Evolutionary conservation across 2,329 filamentous ascomycete genomes (phyloP).

Genomic region (Diaporthe amygdali): DNA sequence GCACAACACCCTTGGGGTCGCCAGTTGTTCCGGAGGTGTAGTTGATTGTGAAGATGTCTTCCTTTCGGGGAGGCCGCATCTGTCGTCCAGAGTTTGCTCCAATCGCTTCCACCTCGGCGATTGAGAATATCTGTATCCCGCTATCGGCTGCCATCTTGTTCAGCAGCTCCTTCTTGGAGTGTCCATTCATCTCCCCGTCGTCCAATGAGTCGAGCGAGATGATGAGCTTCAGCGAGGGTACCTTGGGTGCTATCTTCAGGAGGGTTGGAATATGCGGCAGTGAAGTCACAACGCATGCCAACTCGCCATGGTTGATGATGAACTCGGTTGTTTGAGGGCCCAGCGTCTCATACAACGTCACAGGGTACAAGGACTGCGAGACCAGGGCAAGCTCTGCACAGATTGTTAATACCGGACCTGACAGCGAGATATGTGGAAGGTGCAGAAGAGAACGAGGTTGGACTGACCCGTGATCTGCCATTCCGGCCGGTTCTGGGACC

Average conservation of each 20-base stretch:
- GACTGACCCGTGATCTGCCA: conserved; percentile 80
- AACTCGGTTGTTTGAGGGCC: conserved; percentile 91
- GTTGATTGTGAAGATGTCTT: conserved; percentile 87
- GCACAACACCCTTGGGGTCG: conserved; percentile 79
- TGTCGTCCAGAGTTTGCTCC: conserved; percentile 74
- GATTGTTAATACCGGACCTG: background rate
- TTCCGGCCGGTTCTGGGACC: conserved; percentile 87
- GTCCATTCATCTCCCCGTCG: conserved; percentile 74
- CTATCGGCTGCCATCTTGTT: conserved; percentile 74
- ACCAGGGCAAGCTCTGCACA: conserved; percentile 78
- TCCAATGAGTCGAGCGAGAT: conserved; percentile 85
- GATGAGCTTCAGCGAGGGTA: conserved; percentile 85
- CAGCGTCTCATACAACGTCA: conserved; percentile 96
- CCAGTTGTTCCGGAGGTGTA: conserved; percentile 89
- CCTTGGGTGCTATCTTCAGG: conserved; percentile 76
- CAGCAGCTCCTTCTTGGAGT: conserved; percentile 81
- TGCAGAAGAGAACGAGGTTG: background rate
- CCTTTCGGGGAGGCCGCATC: conserved; percentile 72
- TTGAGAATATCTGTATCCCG: conserved; percentile 79
- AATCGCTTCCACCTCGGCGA: conserved; percentile 81
- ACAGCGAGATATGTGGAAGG: background rate
- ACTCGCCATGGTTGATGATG: conserved; percentile 88
- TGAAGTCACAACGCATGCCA: conserved; percentile 78
- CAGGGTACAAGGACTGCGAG: conserved; percentile 86
- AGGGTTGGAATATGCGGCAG: conserved; percentile 82